Evolutionary conservation across 2,329 filamentous ascomycete species (phyloP).

Genomic region (Graphiopsis chlorocephala): DNA sequence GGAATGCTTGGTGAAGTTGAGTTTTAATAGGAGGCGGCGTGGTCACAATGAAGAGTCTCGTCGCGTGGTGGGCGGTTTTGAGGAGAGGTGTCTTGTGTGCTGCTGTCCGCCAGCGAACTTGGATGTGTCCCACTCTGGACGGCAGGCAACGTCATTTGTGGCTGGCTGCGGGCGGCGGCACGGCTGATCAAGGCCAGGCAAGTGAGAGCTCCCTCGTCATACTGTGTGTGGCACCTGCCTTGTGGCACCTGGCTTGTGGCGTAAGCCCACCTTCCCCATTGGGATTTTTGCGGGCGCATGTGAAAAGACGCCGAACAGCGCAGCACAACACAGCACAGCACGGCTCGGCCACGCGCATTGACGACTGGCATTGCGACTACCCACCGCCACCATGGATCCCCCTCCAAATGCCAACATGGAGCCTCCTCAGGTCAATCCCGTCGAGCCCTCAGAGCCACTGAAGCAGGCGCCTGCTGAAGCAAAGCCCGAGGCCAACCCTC

Average conservation of each 20-base stretch:
- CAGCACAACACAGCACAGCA: not conserved
- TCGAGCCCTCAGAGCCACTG: conserved; percentile 26
- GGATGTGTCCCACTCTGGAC: not conserved
- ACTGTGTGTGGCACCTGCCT: not conserved
- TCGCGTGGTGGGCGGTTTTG: not conserved
- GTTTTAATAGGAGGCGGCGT: not conserved
- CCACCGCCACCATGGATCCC: not conserved
- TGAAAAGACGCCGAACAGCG: not conserved
- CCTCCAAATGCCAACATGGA: not conserved
- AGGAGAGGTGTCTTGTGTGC: conserved; percentile 7
- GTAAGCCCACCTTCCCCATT: not conserved
- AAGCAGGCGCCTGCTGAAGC: conserved; percentile 22
- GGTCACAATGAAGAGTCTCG: not conserved
- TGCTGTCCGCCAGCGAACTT: not conserved
- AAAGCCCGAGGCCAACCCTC: conserved; percentile 31
- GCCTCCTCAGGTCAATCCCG: conserved; percentile 22
- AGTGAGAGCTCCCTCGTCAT: not conserved
- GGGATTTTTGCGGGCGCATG: not conserved
- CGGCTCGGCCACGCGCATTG: not conserved
- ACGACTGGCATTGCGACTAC: not conserved
- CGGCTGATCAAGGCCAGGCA: not conserved
- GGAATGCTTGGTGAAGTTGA: not conserved
- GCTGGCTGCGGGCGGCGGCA: not conserved
- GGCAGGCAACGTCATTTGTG: not conserved
- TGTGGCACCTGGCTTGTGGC: too few relatives aligned